Base-by-base conservation (phyloP, 805 yeast species). In the Yamadazyma sp. region DNA sequence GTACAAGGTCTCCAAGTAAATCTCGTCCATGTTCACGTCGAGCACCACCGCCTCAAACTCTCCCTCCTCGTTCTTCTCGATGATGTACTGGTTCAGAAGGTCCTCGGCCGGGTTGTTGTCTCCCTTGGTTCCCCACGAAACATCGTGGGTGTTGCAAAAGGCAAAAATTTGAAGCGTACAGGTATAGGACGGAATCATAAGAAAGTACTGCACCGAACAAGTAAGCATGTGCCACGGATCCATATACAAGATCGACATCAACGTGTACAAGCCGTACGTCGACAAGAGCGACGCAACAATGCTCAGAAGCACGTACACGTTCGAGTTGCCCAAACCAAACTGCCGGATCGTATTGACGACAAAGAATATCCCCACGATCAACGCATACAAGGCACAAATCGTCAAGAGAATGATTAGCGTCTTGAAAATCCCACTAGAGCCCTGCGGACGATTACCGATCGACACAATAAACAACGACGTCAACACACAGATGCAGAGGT, bases 111-210 rank as follows among this genome's bases (percentile, higher is more conserved):
- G 83, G 43, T 76, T 77, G 46, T 82, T 84, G 44, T 90, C 96
- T 49, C 99, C 99, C 59, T 91, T 91, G 2, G 99, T 91, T 63
- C 99, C 99, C 99, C 99, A 91, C 0, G 96, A 85, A 35, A 93
- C 96, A 70, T 91, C 99, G 64, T 91, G 98, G 3, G 97, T 91
- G 60, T 91, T 91, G 68, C 99, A 91, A 63, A 91, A 89, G 1
- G 99, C 97, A 66, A 89, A 91, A 42, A 93, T 89, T 63, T 91
- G 97, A 40, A 91, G 69, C 2, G 96, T 82, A 64, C 96, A 87
- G 3, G 95, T 84, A 59, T 89, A 91, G 0, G 95, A 82, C 17
- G 99, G 98, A 37, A 91, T 71, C 72, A 93, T 75, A 48, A 90
- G 59, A 64, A 91, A 85, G 69, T 93, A 91, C 60, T 91, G 99